phyloP scores from a whole-genome alignment of 202 grass and related monocot species.

The Zoysia matrella region DNA sequence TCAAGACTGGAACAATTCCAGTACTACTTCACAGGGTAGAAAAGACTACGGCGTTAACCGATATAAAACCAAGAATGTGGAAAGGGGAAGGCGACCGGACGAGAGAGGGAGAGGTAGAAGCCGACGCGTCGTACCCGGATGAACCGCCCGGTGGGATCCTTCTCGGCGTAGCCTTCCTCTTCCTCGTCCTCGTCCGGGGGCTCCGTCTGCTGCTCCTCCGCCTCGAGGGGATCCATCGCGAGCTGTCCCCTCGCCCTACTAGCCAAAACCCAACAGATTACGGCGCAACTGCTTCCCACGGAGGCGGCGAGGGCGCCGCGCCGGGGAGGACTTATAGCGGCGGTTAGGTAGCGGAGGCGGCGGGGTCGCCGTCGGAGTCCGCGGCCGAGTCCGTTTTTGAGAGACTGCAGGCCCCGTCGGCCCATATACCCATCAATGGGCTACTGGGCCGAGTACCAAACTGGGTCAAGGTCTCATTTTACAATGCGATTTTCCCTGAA shows the following conservation, averaged over 20 bases:
- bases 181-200: slow-evolving; percentile 42
- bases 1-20: no score
- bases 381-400: background rate
- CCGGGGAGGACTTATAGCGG: slow-evolving; percentile 15
- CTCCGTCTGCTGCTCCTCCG: slow-evolving; percentile 49
- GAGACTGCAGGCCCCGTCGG: no score
- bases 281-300: slow-evolving; percentile 22
- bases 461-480: no score
- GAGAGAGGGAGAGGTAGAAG: background rate
- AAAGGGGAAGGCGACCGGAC: background rate
- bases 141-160: slow-evolving; percentile 58
- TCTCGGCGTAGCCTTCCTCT: slow-evolving; percentile 45
- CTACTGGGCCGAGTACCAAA: no score
- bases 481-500: no score
- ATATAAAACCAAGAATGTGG: no score
- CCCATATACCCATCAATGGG: no score
- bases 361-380: background rate
- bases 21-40: background rate
- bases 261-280: background rate
- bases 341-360: background rate
- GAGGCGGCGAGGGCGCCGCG: background rate
- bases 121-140: slow-evolving; percentile 40
- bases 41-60: no score
- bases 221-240: slow-evolving; percentile 41
- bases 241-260: background rate